Base-by-base conservation (phyloP, 1,139 yeast genomes). In the Candida pseudoviswanathii region DNA sequence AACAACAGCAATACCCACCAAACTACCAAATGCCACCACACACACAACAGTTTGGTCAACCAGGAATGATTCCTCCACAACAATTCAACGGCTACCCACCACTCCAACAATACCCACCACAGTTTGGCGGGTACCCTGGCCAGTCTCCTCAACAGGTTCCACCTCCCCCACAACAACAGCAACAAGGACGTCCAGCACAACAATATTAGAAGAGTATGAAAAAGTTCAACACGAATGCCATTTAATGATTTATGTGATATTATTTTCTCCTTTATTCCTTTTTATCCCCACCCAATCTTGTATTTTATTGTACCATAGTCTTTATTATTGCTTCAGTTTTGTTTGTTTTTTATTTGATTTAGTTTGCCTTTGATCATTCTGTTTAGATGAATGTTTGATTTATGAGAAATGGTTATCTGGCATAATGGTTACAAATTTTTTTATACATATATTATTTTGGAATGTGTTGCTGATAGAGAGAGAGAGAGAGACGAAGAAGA, bases 121-220 rank as follows among this genome's bases (percentile, higher is more conserved):
- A 64, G 49, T 64, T 56, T 57, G 62, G 63, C 42, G 68, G 67
- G 3, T 62, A 62, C 53, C 64, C 67, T 11, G 41, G 41, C 21
- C 49, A 42, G 43, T 42, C 43, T 11, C 49, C 51, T 37, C 61
- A 51, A 49, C 34, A 32, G 10, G 46, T 32, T 26, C 45, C 33
- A 32, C 43, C 25, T 3, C 46, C 44, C 34, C 37, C 32, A 41
- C 47, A 45, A 40, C 49, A 26, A 22, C 39, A 5, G 24, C 39
- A 36, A 36, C 27, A 10, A 21, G 26, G 27, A 3, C 39, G 39
- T 25, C 37, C 48, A n/a, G 40, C 48, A 22, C 51, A 48, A 30
- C 46, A 43, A 41, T 48, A 43, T 37, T 48, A 48, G 38, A 41
- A 30, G 32, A 11, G 16, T 2, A 11, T 21, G 26, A 40, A 29